phyloP scores from a whole-genome alignment of 2,329 filamentous ascomycete genomes.

The Uncinocarpus reesii region DNA sequence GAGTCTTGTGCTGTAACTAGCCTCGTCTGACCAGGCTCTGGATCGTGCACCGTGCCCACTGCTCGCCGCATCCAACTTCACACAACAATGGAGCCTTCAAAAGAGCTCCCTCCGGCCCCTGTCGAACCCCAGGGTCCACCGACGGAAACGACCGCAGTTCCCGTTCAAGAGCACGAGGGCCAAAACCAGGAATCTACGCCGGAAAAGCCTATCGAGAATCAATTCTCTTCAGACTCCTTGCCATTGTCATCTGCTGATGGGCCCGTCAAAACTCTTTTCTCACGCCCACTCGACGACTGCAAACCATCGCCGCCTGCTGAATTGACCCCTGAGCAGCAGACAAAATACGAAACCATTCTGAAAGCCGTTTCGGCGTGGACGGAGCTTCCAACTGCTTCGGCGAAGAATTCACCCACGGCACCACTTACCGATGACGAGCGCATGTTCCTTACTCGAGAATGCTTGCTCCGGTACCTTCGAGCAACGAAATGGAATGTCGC shows the following conservation, averaged over 20 bases:
- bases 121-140: neutral
- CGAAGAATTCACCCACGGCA: constrained; percentile 47
- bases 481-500: constrained; percentile 81
- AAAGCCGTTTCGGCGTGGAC: constrained; percentile 60
- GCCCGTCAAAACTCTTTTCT: constrained; percentile 48
- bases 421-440: constrained; percentile 69
- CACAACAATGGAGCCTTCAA: constrained; percentile 3
- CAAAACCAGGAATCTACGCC: neutral
- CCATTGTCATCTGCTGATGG: constrained; percentile 32
- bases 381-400: constrained; percentile 54
- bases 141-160: neutral
- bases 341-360: constrained; percentile 72
- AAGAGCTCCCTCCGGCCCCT: neutral
- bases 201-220: neutral
- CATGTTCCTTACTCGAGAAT: constrained; percentile 86
- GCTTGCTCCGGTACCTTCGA: constrained; percentile 81
- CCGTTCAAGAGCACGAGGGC: too few relatives aligned
- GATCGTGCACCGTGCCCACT: too few relatives aligned
- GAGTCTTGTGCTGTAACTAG: too few relatives aligned
- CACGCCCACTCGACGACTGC: constrained; percentile 47
- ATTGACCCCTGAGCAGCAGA: constrained; percentile 65
- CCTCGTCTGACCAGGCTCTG: too few relatives aligned
- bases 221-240: constrained; percentile 20
- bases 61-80: too few relatives aligned
- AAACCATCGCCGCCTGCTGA: constrained; percentile 47